Evolutionary conservation across 768 basidiomycete species (phyloP), one percentile per base, ranked within the genome.

Genomic region (Kwoniella dendrophila): DNA sequence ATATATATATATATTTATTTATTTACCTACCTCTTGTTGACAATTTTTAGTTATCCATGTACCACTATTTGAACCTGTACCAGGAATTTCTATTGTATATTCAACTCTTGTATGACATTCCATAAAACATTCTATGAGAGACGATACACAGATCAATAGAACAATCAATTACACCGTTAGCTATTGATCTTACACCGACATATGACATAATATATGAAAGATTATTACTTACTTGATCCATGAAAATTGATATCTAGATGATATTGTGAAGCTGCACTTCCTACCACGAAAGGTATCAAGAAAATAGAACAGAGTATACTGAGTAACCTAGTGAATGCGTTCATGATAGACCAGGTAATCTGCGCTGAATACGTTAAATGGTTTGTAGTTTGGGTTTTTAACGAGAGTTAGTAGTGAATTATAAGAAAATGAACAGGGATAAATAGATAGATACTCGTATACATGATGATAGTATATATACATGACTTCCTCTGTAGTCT

Each of bases 21-120:
- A 8, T 11, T 5, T 5, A 43, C 56, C 26, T 24, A 58, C 56
- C 44, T 58, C 56, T 32, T 50, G 45, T 47, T 50, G 44, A 36
- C 56, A 58, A 36, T 49, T 58, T 36, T 47, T 38, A n/a, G 32
- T 50, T 29, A 58, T 58, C 56, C 56, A 58, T 30, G 45, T n/a
- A 24, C 48, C 48, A 16, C 34, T n/a, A 27, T 48, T 58, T n/a
- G 43, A 38, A 3, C 55, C 55, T 30, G 45, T 50, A 5, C 56
- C 56, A 2, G 44, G 45, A 26, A 58, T 58, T 20, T 49, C 34
- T 12, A 58, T 36, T 22, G 47, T 58, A 16, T 45, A 45, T 49
- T 47, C 56, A 4, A 58, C 6, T 29, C 56, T 32, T n/a, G 45
- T 26, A 22, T 48, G 45, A 43, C 56, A 58, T 58, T 48, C 56